phyloP scores from a whole-genome alignment of 768 basidiomycete species.

The Lactarius indigo region DNA sequence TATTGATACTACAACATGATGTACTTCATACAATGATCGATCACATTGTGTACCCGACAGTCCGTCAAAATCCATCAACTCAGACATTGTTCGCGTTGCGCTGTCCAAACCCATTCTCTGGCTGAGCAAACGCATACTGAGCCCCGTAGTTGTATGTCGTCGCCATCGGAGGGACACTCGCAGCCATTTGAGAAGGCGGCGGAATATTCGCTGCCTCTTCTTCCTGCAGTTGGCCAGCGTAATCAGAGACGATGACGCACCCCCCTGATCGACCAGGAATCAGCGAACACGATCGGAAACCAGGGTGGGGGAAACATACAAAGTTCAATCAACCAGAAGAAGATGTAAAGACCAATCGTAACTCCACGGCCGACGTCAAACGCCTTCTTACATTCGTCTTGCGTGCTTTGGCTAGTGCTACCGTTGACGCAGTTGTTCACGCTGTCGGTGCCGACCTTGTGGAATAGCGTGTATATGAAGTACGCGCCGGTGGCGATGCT shows the following conservation, averaged over 20 bases:
- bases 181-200: slow-evolving; percentile 10
- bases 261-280: slow-evolving; percentile 37
- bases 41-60: neutral
- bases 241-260: slow-evolving; percentile 49
- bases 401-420: slow-evolving; percentile 30
- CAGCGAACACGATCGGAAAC: slow-evolving; percentile 1
- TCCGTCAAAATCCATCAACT: neutral
- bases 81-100: neutral
- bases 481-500: slow-evolving; percentile 47
- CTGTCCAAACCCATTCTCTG: slow-evolving; percentile 11
- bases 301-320: slow-evolving; percentile 39
- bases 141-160: slow-evolving; percentile 21
- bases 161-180: slow-evolving; percentile 13
- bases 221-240: slow-evolving; percentile 51
- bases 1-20: neutral
- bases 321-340: slow-evolving; percentile 53
- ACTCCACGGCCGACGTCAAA: slow-evolving; percentile 43
- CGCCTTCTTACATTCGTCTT: slow-evolving; percentile 41
- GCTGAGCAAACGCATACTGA: slow-evolving; percentile 5
- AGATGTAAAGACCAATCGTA: slow-evolving; percentile 42
- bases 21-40: neutral
- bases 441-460: slow-evolving; percentile 37
- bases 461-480: slow-evolving; percentile 45
- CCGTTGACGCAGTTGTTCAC: slow-evolving; percentile 40
- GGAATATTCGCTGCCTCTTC: slow-evolving; percentile 35